Evolutionary conservation across 75 land plant genomes (phyloP).

Genomic region (Chamaecyparis obtusa): DNA sequence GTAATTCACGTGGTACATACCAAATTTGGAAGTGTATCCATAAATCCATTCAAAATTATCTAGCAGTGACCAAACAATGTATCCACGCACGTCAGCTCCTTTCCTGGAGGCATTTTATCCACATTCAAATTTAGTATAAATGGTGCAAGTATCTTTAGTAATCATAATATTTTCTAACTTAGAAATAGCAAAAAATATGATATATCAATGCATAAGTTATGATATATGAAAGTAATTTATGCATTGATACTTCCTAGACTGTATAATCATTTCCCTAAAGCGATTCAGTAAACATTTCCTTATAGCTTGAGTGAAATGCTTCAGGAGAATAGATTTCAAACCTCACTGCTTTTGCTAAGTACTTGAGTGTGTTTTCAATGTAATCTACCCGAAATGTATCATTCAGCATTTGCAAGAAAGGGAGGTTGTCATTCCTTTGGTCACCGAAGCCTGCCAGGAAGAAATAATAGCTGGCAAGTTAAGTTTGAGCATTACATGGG

Average conservation of each 20-base stretch:
- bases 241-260: too few relatives aligned
- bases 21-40: conserved; percentile 53
- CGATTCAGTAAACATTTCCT: too few relatives aligned
- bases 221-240: too few relatives aligned
- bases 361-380: conserved; percentile 11
- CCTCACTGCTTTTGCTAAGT: conserved; percentile 24
- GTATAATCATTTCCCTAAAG: too few relatives aligned
- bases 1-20: conserved; percentile 44
- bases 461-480: background rate
- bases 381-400: conserved; percentile 19
- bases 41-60: conserved; percentile 62
- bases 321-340: background rate
- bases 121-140: background rate
- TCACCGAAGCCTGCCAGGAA: conserved; percentile 28
- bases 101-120: conserved; percentile 20
- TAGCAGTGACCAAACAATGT: conserved; percentile 68
- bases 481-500: background rate
- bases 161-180: background rate
- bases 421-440: background rate
- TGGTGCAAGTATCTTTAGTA: too few relatives aligned
- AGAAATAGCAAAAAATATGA: too few relatives aligned
- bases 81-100: conserved; percentile 70
- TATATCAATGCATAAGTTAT: too few relatives aligned
- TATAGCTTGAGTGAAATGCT: background rate
- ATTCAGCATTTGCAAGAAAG: conserved; percentile 14